phyloP scores from a whole-genome alignment of 805 yeast species.

The Saccharomyces jurei region DNA sequence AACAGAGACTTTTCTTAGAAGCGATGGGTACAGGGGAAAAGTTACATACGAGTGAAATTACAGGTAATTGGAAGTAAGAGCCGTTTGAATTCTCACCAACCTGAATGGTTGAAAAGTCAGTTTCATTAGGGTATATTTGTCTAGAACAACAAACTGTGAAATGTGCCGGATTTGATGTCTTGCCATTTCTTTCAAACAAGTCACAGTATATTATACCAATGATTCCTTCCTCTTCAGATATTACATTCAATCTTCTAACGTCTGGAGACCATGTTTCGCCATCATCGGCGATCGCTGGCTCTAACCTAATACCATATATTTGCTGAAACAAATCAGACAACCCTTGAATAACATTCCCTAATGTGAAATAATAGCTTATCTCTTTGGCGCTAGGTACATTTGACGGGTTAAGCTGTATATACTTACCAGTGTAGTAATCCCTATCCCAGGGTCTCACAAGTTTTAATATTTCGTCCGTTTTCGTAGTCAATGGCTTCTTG shows the following conservation, averaged over 20 bases:
- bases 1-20: constrained; percentile 38
- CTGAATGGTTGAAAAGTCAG: constrained; percentile 32
- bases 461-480: constrained; percentile 34
- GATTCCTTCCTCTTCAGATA: constrained; percentile 51
- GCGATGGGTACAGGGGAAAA: constrained; percentile 41
- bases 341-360: constrained; percentile 82
- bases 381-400: constrained; percentile 26
- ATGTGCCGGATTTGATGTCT: constrained; percentile 84
- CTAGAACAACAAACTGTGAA: constrained; percentile 94
- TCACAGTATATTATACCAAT: constrained; percentile 85
- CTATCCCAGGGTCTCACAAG: constrained; percentile 85
- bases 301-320: constrained; percentile 70
- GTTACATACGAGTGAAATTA: constrained; percentile 82
- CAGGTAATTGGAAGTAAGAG: constrained; percentile 69
- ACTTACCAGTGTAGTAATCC: constrained; percentile 42
- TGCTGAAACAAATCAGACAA: constrained; percentile 59
- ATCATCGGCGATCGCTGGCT: constrained; percentile 49
- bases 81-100: constrained; percentile 33
- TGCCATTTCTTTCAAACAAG: constrained; percentile 67
- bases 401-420: neutral
- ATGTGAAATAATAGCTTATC: constrained; percentile 63
- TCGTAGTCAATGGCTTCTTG: constrained; percentile 10
- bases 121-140: constrained; percentile 52
- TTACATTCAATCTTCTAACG: constrained; percentile 74
- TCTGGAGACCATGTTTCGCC: constrained; percentile 89